Conservation (phyloP, 176 grass and related monocot species). For the Avena insularis region DNA sequence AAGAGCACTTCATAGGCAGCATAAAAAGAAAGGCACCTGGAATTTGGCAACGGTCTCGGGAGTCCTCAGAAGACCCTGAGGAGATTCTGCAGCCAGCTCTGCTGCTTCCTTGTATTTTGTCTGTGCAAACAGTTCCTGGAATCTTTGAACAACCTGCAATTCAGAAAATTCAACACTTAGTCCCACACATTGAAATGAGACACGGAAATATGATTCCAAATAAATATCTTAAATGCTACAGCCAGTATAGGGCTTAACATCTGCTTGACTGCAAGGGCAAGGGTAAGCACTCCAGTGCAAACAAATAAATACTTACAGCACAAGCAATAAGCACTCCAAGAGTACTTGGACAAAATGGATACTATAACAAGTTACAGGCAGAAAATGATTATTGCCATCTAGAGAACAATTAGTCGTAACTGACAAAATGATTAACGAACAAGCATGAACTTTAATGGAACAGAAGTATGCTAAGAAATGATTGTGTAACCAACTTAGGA, state of each 20-base stretch:
- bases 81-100: conserved; percentile 96
- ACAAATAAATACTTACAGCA: neutral
- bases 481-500: neutral
- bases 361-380: neutral
- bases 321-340: neutral
- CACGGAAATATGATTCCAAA: neutral
- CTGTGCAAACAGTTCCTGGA: conserved; percentile 92
- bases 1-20: neutral
- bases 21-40: conserved; percentile 61
- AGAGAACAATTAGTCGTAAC: neutral
- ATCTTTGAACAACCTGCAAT: conserved; percentile 93
- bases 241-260: neutral
- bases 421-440: conserved; percentile 17
- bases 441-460: neutral
- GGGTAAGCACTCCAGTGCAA: neutral
- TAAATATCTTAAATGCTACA: neutral
- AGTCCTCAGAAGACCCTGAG: conserved; percentile 86
- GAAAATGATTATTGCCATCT: conserved; percentile 1
- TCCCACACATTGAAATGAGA: neutral
- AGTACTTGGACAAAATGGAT: neutral
- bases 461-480: neutral
- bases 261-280: neutral
- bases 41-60: conserved; percentile 96
- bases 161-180: conserved; percentile 32
- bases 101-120: conserved; percentile 99